phyloP scores from a whole-genome alignment of 768 basidiomycete genomes.

The Russula emetica region DNA sequence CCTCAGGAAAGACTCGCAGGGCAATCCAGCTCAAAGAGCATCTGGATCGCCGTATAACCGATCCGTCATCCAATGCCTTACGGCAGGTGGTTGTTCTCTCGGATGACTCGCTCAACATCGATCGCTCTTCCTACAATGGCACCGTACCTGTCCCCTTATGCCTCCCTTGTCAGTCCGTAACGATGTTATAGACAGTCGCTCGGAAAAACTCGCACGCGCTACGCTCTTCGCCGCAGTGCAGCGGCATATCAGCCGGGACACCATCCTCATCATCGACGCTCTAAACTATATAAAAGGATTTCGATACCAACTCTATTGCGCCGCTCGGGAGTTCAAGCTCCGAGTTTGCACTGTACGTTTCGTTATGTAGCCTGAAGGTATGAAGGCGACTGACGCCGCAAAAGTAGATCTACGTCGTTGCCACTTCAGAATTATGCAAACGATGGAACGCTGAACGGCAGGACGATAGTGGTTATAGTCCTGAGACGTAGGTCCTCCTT shows the following conservation, averaged over 20 bases:
- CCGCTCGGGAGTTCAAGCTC: conserved; percentile 81
- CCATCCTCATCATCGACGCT: conserved; percentile 83
- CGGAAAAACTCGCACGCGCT: conserved; percentile 87
- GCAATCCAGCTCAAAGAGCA: conserved; percentile 57
- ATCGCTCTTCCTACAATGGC: conserved; percentile 72
- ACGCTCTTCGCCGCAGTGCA: conserved; percentile 80
- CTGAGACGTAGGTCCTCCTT: conserved; percentile 58
- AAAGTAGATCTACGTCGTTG: conserved; percentile 67
- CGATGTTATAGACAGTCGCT: conserved; percentile 52
- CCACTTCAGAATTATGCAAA: conserved; percentile 68
- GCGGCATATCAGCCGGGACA: conserved; percentile 64
- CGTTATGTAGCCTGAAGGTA: not conserved
- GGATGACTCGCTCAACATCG: conserved; percentile 65
- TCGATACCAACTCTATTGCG: conserved; percentile 97
- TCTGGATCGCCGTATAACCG: conserved; percentile 50
- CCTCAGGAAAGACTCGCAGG: conserved; percentile 78
- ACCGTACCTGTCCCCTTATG: conserved; percentile 28
- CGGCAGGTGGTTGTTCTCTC: conserved; percentile 52
- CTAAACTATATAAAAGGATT: conserved; percentile 99
- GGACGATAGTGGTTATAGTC: conserved; percentile 49
- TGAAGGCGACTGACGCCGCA: conserved; percentile 11
- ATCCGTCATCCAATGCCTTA: conserved; percentile 52
- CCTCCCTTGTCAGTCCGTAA: not conserved
- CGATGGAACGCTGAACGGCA: conserved; percentile 64
- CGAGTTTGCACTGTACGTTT: conserved; percentile 79